Evolutionary conservation across 192 early-diverging fungal species (phyloP), one percentile per base, ranked within the genome.

Genomic region (Chytriomyces sp.): DNA sequence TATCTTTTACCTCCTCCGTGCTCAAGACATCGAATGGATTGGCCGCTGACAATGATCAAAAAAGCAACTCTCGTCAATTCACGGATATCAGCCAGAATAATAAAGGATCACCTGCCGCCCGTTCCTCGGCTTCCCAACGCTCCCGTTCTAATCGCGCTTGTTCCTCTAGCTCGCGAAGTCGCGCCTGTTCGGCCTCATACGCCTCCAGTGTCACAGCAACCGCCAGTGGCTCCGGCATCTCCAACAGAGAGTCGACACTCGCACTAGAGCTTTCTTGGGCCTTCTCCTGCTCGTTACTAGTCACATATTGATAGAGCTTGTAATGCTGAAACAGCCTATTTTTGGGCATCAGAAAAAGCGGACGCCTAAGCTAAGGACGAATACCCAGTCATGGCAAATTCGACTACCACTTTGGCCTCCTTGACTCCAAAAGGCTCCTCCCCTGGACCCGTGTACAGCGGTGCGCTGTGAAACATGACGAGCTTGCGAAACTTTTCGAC

Each of bases 21-120:
- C 34, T 26, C 10, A 80, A 40, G 2, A 77, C 75, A 14, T 59
- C 78, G 39, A 80, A 80, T 30, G 78, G 78, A 39, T 80, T 80
- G 26, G 72, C 75, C 2, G 72, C 76, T 74, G 37, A 5, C 14
- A 57, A 17, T n/a, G 12, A 49, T 41, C n/a, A n/a, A n/a, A n/a
- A n/a, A n/a, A n/a, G n/a, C n/a, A n/a, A n/a, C n/a, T n/a, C n/a
- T n/a, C n/a, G n/a, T n/a, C n/a, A 52, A 26, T 32, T 34, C 41
- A 49, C 5, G 14, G 65, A n/a, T 30, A 26, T n/a, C 39, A 30
- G 58, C 5, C 49, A 22, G 53, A 33, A 74, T 10, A n/a, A 52
- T 14, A 60, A 75, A 37, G 6, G 49, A 59, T 5, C 52, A 77
- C 76, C 75, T 31, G 78, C 78, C 25, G 66, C 73, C 8, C 75